Conservation (phyloP, 1,284 basidiomycete genomes). For the Sanghuangporus weigelae region DNA sequence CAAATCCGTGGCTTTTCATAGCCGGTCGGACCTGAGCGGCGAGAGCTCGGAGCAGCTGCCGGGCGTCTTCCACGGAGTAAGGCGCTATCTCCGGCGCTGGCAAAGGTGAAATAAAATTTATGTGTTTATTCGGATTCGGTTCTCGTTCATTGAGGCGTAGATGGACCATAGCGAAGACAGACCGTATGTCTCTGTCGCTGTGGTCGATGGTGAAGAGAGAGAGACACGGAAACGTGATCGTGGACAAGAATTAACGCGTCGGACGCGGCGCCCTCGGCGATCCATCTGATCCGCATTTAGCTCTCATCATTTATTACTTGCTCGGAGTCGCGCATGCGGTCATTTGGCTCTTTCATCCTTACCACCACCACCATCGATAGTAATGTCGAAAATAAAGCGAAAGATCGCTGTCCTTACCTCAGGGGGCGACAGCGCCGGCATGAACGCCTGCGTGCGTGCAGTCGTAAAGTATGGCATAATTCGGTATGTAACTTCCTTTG, state of each 20-base stretch:
- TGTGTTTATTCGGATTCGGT: conserved; percentile 64
- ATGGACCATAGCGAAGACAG: conserved; percentile 52
- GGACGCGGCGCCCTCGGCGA: neutral
- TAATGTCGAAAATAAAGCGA: conserved; percentile 36
- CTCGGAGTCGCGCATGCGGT: too few species aligned
- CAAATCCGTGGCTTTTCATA: conserved; percentile 74
- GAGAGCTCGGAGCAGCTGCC: conserved; percentile 64
- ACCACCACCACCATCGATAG: neutral
- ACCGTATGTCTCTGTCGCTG: neutral
- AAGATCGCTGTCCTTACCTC: conserved; percentile 92
- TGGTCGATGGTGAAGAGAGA: neutral
- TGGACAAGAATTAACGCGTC: neutral
- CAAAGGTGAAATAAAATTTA: conserved; percentile 72
- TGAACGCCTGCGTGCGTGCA: conserved; percentile 92
- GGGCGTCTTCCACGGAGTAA: conserved; percentile 48
- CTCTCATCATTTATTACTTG: too few species aligned
- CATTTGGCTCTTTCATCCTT: neutral
- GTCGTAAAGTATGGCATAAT: conserved; percentile 88
- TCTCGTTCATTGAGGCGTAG: conserved; percentile 63
- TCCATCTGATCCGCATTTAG: too few species aligned
- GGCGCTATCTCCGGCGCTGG: conserved; percentile 31
- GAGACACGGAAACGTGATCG: conserved; percentile 8
- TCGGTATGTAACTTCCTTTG: conserved; percentile 49
- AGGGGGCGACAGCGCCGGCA: conserved; percentile 95
- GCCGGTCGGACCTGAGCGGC: conserved; percentile 77